A percentile compares a stretch with the other conserved stretches of the same genome.
Evolutionary conservation across 1,284 basidiomycete genomes (phyloP).

Genomic region (Pulchroboletus neoregius): DNA sequence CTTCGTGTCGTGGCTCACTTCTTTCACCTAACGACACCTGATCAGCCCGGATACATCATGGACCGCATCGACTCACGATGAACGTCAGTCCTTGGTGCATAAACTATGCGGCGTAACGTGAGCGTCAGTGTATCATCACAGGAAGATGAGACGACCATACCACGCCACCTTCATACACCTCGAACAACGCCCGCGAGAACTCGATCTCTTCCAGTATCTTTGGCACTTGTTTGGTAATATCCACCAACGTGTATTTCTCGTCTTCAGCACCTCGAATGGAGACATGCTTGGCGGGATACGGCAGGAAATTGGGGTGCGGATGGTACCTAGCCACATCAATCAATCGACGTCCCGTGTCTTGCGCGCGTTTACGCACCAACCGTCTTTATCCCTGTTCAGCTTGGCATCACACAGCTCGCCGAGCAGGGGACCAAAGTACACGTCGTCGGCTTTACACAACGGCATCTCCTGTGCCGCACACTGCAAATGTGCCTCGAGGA

Average conservation of each 20-base stretch:
- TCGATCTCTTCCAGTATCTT: conserved; percentile 84
- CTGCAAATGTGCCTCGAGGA: conserved; percentile 84
- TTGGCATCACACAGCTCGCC: conserved; percentile 52
- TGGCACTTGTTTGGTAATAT: conserved; percentile 49
- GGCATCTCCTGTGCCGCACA: conserved; percentile 90
- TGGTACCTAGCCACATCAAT: conserved; percentile 58
- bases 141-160: conserved; percentile 37
- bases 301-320: conserved; percentile 72
- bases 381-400: conserved; percentile 61
- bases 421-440: conserved; percentile 70
- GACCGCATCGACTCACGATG: conserved; percentile 43
- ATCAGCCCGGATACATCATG: conserved; percentile 7
- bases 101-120: conserved; percentile 46
- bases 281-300: conserved; percentile 71
- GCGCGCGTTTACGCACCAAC: conserved; percentile 53
- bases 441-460: conserved; percentile 58
- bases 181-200: conserved; percentile 79
- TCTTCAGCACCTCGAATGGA: conserved; percentile 78
- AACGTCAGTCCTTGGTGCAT: conserved; percentile 80
- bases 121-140: conserved; percentile 1
- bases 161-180: conserved; percentile 77
- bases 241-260: conserved; percentile 75
- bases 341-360: not conserved
- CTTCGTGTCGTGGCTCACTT: conserved; percentile 78
- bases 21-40: conserved; percentile 53